Base-by-base conservation (phyloP, 306 rosid species). In the Lathyrus tuberosus region DNA sequence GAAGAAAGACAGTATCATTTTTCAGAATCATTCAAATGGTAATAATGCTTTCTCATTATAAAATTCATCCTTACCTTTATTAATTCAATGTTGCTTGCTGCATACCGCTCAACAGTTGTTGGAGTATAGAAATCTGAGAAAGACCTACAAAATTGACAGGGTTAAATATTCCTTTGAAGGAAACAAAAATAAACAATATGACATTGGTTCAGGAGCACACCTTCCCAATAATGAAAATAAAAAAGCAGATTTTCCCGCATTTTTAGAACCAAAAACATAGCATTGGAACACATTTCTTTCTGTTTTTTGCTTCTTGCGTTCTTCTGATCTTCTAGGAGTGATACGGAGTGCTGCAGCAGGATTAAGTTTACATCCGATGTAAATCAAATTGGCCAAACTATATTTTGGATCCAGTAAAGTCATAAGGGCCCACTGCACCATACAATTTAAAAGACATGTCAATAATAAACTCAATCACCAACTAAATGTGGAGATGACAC, bases 361-460 rank as follows among this genome's bases (percentile, higher is more conserved):
- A 80, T 78, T 79, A 10, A 90, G 91, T 40, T 82, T 80, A 73
- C 87, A 90, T 79, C 98, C 98, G 77, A 88, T 76, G 84, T 86
- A 90, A 73, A 86, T 67, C 83, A 93, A 81, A 84, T 93, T 81
- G 40, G 96, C 96, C 91, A 90, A 72, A 82, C 89, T 85, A 67
- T 52, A 62, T 47, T 51, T 47, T 38, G 98, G 97, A 81, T 94
- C 89, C 62, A 85, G 70, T 51, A 83, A 79, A 47, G 98, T 90
- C 98, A 88, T 88, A 60, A 88, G 84, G 57, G 89, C 91, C 98
- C 96, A 92, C 96, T 90, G 90, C 84, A 75, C 31, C 60, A 67
- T 35, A 65, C 46, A 60, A 76, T 73, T 77, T 48, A 52, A 24
- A 44, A 66, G 61, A 68, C 74, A 78, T 20, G 64, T 78, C 52